A percentile compares a stretch with the other conserved stretches of the same genome.
phyloP scores from a whole-genome alignment of 306 rosid genomes.

The Nissolia schottii region DNA sequence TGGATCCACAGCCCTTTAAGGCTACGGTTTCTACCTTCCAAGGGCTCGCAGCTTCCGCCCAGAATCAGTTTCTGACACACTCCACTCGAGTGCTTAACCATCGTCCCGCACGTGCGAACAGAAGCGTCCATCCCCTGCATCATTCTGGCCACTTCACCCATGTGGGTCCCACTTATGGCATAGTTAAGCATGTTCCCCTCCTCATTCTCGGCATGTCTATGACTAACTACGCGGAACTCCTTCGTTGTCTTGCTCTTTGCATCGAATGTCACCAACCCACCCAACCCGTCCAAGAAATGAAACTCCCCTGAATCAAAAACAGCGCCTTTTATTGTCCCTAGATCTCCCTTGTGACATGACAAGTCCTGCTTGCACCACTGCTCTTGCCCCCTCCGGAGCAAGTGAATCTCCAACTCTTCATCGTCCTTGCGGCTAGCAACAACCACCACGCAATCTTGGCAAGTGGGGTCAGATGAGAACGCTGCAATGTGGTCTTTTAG shows the following conservation, averaged over 20 bases:
- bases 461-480: slow-evolving; percentile 29
- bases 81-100: background rate
- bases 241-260: background rate
- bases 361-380: slow-evolving; percentile 1
- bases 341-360: rapidly evolving
- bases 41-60: background rate
- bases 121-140: background rate
- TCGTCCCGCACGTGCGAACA: slow-evolving; percentile 10
- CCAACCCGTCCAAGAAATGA: background rate
- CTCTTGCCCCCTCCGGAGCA: background rate
- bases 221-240: background rate
- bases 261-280: background rate
- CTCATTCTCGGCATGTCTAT: background rate
- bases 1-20: slow-evolving; percentile 40
- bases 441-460: slow-evolving; percentile 11
- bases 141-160: no score
- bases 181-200: no score
- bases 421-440: background rate
- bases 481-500: slow-evolving; percentile 13
- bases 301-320: background rate
- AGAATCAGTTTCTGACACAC: background rate
- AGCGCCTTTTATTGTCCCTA: background rate
- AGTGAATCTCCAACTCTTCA: background rate
- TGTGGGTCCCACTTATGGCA: no score
- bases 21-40: background rate